Base-by-base conservation (phyloP, 2,329 filamentous ascomycete species). In the Massarina eburnea region DNA sequence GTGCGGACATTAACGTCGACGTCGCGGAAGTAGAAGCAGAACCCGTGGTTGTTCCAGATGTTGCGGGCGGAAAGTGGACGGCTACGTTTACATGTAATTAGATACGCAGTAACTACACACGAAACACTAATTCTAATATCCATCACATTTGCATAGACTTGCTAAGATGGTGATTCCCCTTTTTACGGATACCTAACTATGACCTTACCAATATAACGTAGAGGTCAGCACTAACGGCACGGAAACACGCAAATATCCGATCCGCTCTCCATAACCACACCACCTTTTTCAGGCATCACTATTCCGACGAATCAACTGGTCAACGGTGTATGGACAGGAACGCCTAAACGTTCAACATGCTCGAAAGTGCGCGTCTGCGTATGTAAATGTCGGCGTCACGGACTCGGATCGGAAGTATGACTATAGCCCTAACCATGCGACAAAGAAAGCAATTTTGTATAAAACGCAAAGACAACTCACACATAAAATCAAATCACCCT, bases 51-150 rank as follows among this genome's bases (percentile, higher is more conserved):
- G 35, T 61, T 17, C 38, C 17, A 19, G 54, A 45, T 8, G 37
- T 64, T 3, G 46, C 50, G 20, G 62, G 61, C 15, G 63, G 62
- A 1, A 55, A 46, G 26, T 65, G 61, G 59, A 52, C 34, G 27
- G 55, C 52, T 36, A 54, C 39, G 4, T 57, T 55, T 43, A 41
- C n/a, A 20, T 59, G 57, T 39, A 26, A n/a, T 35, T 42, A 26
- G 21, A 15, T 30, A 26, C 24, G 24, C 6, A 26, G 24, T 27
- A 18, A 33, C 30, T 33, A 8, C 19, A 26, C 12, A 26, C 12
- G 24, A 26, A 12, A 26, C 24, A 26, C 24, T 26, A n/a, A n/a
- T n/a, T n/a, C n/a, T n/a, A n/a, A n/a, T n/a, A n/a, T n/a, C n/a
- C n/a, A n/a, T n/a, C n/a, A n/a, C n/a, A n/a, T n/a, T n/a, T n/a